Evolutionary conservation across 2,329 filamentous ascomycete species (phyloP).

Genomic region (Neofusicoccum cordaticola): DNA sequence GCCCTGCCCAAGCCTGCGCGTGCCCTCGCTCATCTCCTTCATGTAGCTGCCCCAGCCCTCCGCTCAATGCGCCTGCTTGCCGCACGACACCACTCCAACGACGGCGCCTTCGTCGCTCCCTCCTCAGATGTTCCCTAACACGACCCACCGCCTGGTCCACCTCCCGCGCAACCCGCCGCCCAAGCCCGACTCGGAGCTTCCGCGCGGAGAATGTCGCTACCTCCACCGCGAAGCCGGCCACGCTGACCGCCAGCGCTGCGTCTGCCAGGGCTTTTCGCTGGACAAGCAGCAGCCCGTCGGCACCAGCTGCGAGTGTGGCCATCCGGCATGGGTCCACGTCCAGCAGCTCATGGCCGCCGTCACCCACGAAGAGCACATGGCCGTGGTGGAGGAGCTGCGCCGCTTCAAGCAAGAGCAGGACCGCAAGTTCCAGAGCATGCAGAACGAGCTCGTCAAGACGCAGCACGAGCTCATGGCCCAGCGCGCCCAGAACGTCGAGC

Average conservation of each 20-base stretch:
- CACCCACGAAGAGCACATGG: constrained; percentile 35
- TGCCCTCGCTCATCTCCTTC: background rate
- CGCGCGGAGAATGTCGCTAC: constrained; percentile 39
- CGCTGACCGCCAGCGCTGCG: constrained; percentile 37
- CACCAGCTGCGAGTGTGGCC: constrained; percentile 46
- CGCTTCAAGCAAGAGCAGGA: constrained; percentile 31
- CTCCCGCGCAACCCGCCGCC: constrained; percentile 16
- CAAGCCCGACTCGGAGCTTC: constrained; percentile 29
- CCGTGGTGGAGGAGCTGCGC: constrained; percentile 37
- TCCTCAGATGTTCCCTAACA: constrained; percentile 18
- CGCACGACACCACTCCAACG: background rate
- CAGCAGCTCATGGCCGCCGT: constrained; percentile 33
- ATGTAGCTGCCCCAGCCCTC: background rate
- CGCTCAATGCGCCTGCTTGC: constrained; percentile 12
- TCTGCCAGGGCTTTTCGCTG: constrained; percentile 45
- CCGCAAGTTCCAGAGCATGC: constrained; percentile 31
- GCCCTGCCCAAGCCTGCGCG: background rate
- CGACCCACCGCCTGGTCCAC: constrained; percentile 9
- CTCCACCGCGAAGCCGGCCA: constrained; percentile 29
- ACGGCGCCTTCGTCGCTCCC: constrained; percentile 3
- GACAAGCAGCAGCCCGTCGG: constrained; percentile 31
- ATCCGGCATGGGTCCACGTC: constrained; percentile 48
- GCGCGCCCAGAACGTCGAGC: constrained; percentile 32
- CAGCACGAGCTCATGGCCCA: constrained; percentile 29
- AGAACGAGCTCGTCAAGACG: constrained; percentile 26